A percentile compares a stretch with the other conserved stretches of the same genome.
phyloP scores from a whole-genome alignment of 2,329 filamentous ascomycete genomes.

The Colletotrichum liriopes region DNA sequence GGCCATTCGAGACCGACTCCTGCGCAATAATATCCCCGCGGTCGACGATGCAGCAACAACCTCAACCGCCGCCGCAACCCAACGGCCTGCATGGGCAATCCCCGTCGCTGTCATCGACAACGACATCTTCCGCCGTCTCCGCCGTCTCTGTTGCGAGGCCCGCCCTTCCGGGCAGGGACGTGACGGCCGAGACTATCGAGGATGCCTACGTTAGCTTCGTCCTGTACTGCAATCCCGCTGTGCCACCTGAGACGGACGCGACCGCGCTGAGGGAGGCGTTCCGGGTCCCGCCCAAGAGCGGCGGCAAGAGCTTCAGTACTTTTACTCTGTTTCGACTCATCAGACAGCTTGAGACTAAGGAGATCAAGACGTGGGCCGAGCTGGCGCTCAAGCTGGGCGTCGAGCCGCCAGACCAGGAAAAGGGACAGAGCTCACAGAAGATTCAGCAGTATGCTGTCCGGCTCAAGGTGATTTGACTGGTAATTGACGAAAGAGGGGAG shows the following conservation, averaged over 20 bases:
- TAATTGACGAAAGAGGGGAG: not conserved
- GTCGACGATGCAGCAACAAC: conserved; percentile 29
- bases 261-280: conserved; percentile 82
- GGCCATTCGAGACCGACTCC: conserved; percentile 25
- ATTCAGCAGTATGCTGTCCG: conserved; percentile 95
- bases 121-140: not conserved
- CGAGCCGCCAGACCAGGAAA: conserved; percentile 84
- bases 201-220: conserved; percentile 89
- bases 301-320: conserved; percentile 87
- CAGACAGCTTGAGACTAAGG: conserved; percentile 81
- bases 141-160: conserved; percentile 7
- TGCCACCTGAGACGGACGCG: conserved; percentile 80
- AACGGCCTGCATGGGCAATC: conserved; percentile 28
- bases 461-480: conserved; percentile 76
- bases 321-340: conserved; percentile 85
- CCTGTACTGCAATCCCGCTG: conserved; percentile 89
- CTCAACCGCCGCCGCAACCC: conserved; percentile 10
- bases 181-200: conserved; percentile 81
- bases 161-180: conserved; percentile 76
- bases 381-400: conserved; percentile 90
- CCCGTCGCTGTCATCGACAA: conserved; percentile 11
- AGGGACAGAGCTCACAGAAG: conserved; percentile 92
- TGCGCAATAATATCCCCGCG: conserved; percentile 32
- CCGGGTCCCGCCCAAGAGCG: conserved; percentile 85
- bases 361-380: conserved; percentile 95